A percentile compares a stretch with the other conserved stretches of the same genome.
phyloP scores from a whole-genome alignment of 306 rosid species.

The Ochetophila trinervis region DNA sequence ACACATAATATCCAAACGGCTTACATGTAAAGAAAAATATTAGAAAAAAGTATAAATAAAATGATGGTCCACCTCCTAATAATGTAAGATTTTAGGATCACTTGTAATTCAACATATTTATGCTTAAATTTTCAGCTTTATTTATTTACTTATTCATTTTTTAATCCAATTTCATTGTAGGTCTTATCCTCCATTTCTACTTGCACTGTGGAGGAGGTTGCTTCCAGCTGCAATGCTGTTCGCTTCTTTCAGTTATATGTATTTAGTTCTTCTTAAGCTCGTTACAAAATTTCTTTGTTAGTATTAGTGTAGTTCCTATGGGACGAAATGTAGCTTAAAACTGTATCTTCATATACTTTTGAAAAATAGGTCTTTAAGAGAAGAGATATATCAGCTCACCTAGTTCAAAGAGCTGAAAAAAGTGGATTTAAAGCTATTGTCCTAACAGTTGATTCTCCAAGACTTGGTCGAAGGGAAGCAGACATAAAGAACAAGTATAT shows the following conservation, averaged over 20 bases:
- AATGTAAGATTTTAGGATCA: too few species aligned
- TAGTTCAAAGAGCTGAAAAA: conserved; percentile 57
- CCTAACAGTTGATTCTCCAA: conserved; percentile 54
- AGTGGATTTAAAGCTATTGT: conserved; percentile 59
- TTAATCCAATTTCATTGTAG: conserved; percentile 21
- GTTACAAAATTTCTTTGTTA: neutral
- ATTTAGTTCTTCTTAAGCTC: conserved; percentile 15
- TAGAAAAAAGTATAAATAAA: too few species aligned
- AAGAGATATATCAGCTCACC: conserved; percentile 43
- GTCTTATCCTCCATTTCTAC: conserved; percentile 43
- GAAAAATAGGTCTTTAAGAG: conserved; percentile 49
- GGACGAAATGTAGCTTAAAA: neutral
- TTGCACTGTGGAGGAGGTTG: conserved; percentile 63
- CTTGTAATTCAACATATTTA: too few species aligned
- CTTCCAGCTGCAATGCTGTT: conserved; percentile 67
- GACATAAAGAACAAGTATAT: conserved; percentile 59
- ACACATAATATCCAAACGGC: too few species aligned
- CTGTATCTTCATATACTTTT: neutral
- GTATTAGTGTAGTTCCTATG: neutral
- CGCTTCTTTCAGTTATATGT: conserved; percentile 73
- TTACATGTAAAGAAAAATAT: too few species aligned
- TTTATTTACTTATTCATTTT: neutral
- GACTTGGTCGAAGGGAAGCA: conserved; percentile 67
- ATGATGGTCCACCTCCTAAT: too few species aligned
- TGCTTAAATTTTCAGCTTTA: neutral